Percentiles rank a stretch among this genome's conserved stretches.
Evolutionary conservation across 768 basidiomycete genomes (phyloP).

Genomic region (Termitomyces sp.): DNA sequence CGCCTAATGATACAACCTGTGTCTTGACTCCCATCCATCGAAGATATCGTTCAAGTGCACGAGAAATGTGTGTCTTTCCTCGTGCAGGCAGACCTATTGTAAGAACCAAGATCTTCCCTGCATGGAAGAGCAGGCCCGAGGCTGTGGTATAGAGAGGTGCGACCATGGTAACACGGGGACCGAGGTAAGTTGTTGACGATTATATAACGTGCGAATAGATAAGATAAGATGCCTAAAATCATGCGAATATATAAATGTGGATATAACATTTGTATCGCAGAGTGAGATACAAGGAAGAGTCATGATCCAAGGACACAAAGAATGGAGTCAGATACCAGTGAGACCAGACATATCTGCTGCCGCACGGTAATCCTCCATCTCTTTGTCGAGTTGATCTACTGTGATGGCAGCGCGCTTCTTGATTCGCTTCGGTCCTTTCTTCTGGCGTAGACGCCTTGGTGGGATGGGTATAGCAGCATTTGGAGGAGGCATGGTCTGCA

Average conservation of each 20-base stretch:
- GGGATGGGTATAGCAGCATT: constrained; percentile 20
- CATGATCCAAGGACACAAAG: neutral
- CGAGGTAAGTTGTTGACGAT: neutral
- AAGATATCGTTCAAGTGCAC: constrained; percentile 93
- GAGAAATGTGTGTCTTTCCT: constrained; percentile 95
- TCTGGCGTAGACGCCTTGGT: constrained; percentile 40
- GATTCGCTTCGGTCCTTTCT: constrained; percentile 71
- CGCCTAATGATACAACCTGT: constrained; percentile 89
- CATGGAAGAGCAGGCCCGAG: constrained; percentile 82
- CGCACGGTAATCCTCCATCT: constrained; percentile 78
- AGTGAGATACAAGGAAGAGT: neutral
- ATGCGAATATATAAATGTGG: neutral
- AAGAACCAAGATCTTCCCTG: constrained; percentile 91
- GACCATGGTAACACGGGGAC: constrained; percentile 47
- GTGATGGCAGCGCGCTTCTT: constrained; percentile 48
- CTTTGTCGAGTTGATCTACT: constrained; percentile 60
- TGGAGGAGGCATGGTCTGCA: constrained; percentile 16
- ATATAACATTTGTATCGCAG: neutral
- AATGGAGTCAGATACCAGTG: constrained; percentile 1
- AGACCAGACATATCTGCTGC: constrained; percentile 21
- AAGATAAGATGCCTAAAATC: constrained; percentile 3
- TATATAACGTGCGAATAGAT: constrained; percentile 1
- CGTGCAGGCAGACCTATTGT: constrained; percentile 92
- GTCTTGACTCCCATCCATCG: constrained; percentile 98
- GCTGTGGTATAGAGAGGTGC: constrained; percentile 95